These are phyloP conservation scores for Pilasporangium apinafurcum DNA, from an alignment of 352 stramenopile genomes.

Conservation along the genomic window DNA sequence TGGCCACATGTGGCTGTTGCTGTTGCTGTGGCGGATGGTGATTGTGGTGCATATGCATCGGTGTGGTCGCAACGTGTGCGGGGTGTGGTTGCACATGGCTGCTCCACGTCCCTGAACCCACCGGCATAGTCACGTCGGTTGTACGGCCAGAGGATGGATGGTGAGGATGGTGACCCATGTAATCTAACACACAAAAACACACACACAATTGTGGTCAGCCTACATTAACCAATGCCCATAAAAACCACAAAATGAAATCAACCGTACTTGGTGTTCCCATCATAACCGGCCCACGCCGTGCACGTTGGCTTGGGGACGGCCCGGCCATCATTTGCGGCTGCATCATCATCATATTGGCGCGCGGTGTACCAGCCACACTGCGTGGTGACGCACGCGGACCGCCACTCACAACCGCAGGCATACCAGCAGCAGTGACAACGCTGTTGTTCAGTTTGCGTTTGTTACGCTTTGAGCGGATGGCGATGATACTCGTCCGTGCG, in stretches of 20 bases:
- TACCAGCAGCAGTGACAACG: conserved; percentile 9
- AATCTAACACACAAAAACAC: no score
- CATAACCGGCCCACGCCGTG: conserved; percentile 7
- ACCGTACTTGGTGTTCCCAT: no score
- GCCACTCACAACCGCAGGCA: conserved; percentile 3
- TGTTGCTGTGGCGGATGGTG: conserved; percentile 13
- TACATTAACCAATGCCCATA: no score
- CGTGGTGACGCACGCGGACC: conserved; percentile 25
- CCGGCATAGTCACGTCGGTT: conserved; percentile 5
- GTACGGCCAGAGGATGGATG: conserved; percentile 3
- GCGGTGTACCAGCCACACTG: conserved; percentile 27
- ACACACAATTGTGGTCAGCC: no score
- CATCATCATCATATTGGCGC: conserved; percentile 27
- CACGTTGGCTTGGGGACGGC: conserved; percentile 8
- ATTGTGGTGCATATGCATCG: neutral
- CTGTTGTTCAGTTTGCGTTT: conserved; percentile 86
- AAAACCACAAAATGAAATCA: no score
- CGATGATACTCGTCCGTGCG: conserved; percentile 83
- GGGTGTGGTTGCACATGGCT: no score
- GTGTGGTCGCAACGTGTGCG: no score
- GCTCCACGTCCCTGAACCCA: conserved; percentile 1
- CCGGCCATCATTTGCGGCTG: conserved; percentile 8
- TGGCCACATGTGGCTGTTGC: conserved; percentile 1
- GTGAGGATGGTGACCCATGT: conserved; percentile 1
- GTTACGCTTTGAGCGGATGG: conserved; percentile 94